A percentile compares a stretch with the other conserved stretches of the same genome.
Conservation (phyloP, 139 green algal species). For the Picochlorum sp. region DNA sequence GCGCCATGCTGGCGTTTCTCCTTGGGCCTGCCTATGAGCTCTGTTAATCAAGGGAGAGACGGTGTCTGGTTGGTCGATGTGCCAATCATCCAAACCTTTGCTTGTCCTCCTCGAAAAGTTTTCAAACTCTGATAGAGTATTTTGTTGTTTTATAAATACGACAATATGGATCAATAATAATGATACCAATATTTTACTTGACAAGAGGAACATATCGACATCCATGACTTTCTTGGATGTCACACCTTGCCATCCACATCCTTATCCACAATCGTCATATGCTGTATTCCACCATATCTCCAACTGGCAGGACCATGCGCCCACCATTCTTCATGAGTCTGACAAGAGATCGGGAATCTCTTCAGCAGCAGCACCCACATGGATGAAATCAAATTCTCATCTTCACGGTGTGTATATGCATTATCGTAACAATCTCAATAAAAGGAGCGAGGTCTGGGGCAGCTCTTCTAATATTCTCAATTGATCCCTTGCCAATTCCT, state of each 20-base stretch:
- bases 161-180: too few relatives aligned
- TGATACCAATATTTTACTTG: too few relatives aligned
- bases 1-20: background rate
- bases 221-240: conserved; percentile 8
- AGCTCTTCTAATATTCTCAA: conserved; percentile 5
- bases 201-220: conserved; percentile 12
- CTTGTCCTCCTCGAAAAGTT: conserved; percentile 6
- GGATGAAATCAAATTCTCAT: conserved; percentile 83
- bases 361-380: conserved; percentile 83
- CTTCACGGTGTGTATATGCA: conserved; percentile 13
- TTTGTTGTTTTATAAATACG: too few relatives aligned
- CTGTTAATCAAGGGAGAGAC: conserved; percentile 4
- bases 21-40: conserved; percentile 7
- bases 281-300: conserved; percentile 19
- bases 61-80: conserved; percentile 12
- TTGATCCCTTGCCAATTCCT: conserved; percentile 9
- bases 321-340: conserved; percentile 45
- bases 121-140: background rate
- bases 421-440: conserved; percentile 19
- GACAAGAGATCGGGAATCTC: conserved; percentile 56
- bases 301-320: conserved; percentile 39
- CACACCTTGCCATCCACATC: conserved; percentile 7
- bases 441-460: background rate
- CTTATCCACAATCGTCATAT: conserved; percentile 29
- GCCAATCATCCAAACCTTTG: background rate